Evolutionary conservation across 805 yeast species (phyloP).

Genomic region (Saccharomyces mikatae): DNA sequence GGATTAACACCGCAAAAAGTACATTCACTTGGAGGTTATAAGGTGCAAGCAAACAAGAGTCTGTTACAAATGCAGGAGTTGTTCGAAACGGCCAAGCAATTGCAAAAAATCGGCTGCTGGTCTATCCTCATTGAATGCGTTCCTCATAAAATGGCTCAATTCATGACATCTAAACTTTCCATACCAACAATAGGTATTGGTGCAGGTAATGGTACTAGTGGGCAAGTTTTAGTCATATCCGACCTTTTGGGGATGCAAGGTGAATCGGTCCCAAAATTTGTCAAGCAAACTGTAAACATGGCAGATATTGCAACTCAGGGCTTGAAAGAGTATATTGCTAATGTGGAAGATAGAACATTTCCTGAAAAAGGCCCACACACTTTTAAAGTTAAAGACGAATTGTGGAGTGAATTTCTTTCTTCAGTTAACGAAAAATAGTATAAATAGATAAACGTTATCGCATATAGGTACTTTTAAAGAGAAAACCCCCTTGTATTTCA

Average conservation of each 20-base stretch:
- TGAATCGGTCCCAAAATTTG: constrained; percentile 58
- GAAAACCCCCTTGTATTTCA: background rate
- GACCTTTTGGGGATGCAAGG: constrained; percentile 75
- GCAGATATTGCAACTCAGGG: constrained; percentile 43
- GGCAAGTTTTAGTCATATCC: constrained; percentile 83
- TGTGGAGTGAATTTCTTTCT: constrained; percentile 36
- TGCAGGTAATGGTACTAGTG: constrained; percentile 77
- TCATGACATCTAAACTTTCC: constrained; percentile 48
- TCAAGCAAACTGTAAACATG: constrained; percentile 56
- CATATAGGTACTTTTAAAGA: background rate
- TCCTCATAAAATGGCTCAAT: constrained; percentile 62
- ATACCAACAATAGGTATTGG: constrained; percentile 95
- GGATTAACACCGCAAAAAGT: constrained; percentile 89
- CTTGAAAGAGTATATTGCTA: constrained; percentile 45
- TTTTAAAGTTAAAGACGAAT: constrained; percentile 61
- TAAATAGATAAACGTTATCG: background rate
- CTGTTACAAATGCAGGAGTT: constrained; percentile 46
- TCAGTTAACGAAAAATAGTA: background rate
- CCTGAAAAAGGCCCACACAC: constrained; percentile 59
- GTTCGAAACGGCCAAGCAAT: constrained; percentile 55
- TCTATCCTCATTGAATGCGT: constrained; percentile 75
- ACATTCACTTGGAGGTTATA: constrained; percentile 75
- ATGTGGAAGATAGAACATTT: constrained; percentile 47
- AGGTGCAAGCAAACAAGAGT: constrained; percentile 66
- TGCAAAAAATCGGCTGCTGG: constrained; percentile 73